phyloP scores from a whole-genome alignment of 2,329 filamentous ascomycete species.

The Exophiala lecanii-corni region DNA sequence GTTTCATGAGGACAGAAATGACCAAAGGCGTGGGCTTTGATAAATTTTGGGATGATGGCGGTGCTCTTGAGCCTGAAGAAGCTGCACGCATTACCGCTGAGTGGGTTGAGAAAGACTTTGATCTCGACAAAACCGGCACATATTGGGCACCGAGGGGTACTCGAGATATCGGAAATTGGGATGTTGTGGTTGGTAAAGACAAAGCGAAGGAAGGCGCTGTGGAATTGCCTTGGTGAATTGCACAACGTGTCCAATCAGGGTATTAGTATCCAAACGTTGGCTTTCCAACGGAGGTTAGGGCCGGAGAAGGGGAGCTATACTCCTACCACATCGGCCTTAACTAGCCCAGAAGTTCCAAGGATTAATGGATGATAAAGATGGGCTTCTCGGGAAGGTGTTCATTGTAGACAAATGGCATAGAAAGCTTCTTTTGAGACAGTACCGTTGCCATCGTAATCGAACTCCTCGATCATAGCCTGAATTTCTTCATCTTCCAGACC shows the following conservation, averaged over 20 bases:
- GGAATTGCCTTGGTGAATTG: conserved; percentile 61
- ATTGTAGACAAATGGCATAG: conserved; percentile 60
- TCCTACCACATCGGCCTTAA: too few relatives aligned
- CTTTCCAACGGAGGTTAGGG: too few relatives aligned
- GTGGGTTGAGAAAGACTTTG: conserved; percentile 56
- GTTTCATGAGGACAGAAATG: conserved; percentile 55
- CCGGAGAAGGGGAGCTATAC: too few relatives aligned
- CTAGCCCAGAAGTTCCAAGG: too few relatives aligned
- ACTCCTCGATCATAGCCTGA: conserved; percentile 94
- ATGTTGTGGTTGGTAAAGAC: conserved; percentile 55
- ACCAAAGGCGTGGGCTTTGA: conserved; percentile 68
- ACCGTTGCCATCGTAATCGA: conserved; percentile 90
- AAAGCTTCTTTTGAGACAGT: conserved; percentile 63
- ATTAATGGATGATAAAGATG: too few relatives aligned
- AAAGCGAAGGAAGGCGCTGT: conserved; percentile 54
- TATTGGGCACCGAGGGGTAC: conserved; percentile 70
- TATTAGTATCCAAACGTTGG: too few relatives aligned
- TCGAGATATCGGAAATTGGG: conserved; percentile 65
- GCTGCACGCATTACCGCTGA: conserved; percentile 59
- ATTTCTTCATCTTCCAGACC: conserved; percentile 90
- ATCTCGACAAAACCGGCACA: conserved; percentile 62
- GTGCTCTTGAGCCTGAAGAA: conserved; percentile 62
- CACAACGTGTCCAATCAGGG: too few relatives aligned
- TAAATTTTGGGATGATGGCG: conserved; percentile 54
- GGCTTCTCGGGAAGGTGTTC: too few relatives aligned